Evolutionary conservation across 1,139 yeast genomes (phyloP).

Genomic region (Pichia sp.): DNA sequence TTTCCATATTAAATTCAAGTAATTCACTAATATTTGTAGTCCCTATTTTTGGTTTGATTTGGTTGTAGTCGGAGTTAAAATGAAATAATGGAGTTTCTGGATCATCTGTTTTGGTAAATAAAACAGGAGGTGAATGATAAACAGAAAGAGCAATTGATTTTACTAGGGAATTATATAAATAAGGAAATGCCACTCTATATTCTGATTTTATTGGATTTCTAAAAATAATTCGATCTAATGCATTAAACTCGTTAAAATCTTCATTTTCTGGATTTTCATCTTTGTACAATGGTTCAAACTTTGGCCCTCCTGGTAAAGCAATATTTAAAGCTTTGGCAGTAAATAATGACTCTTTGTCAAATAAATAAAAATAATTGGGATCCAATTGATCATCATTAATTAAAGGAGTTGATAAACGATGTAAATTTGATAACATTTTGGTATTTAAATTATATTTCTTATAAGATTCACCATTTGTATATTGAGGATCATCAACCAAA

Average conservation of each 20-base stretch:
- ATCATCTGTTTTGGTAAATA: constrained; percentile 42
- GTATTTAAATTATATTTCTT: constrained; percentile 62
- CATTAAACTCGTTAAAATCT: constrained; percentile 84
- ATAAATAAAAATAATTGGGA: constrained; percentile 57
- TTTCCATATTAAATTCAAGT: constrained; percentile 25
- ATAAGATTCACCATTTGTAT: constrained; percentile 74
- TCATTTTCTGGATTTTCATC: constrained; percentile 61
- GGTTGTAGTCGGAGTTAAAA: constrained; percentile 50
- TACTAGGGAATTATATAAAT: constrained; percentile 73
- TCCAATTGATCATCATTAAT: constrained; percentile 46
- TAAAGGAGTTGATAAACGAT: constrained; percentile 65
- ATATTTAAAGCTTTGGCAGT: constrained; percentile 87
- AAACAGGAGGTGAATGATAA: constrained; percentile 57
- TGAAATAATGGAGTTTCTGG: constrained; percentile 51
- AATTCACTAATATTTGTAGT: constrained; percentile 19
- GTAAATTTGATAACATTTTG: constrained; percentile 57
- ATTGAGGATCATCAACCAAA: constrained; percentile 46
- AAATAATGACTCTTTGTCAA: constrained; percentile 70
- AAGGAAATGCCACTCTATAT: constrained; percentile 80
- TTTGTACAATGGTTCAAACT: constrained; percentile 81
- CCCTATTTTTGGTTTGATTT: constrained; percentile 38
- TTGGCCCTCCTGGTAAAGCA: constrained; percentile 93
- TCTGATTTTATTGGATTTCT: constrained; percentile 74
- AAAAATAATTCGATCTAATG: constrained; percentile 79
- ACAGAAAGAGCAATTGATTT: constrained; percentile 53